Percentiles rank a stretch among this genome's conserved stretches.
Conservation (phyloP, 441 rosid species). For the Melastoma candidum region DNA sequence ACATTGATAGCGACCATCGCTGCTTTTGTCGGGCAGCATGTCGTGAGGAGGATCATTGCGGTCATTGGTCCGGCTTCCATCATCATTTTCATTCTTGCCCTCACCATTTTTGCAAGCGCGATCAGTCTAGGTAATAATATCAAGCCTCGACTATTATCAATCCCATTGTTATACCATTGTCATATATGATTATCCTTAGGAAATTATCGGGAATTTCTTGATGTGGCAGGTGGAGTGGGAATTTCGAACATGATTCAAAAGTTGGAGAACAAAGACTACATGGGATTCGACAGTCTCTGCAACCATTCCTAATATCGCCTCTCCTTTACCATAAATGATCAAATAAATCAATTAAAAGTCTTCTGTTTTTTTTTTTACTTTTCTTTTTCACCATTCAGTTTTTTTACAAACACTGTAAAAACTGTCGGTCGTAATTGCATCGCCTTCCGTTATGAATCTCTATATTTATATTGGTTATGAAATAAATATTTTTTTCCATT, state of each 20-base stretch:
- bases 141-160: background rate
- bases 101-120: conserved; percentile 37
- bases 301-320: conserved; percentile 11
- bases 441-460: too few relatives aligned
- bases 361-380: too few relatives aligned
- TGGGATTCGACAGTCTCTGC: conserved; percentile 44
- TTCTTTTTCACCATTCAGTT: too few relatives aligned
- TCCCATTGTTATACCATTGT: background rate
- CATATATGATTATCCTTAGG: too few relatives aligned
- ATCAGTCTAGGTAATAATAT: conserved; percentile 25
- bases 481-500: too few relatives aligned
- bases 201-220: background rate
- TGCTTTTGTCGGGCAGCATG: conserved; percentile 35
- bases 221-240: conserved; percentile 39
- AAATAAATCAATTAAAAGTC: too few relatives aligned
- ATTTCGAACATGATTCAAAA: conserved; percentile 35
- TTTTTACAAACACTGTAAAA: too few relatives aligned
- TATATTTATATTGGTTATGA: too few relatives aligned
- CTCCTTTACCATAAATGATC: too few relatives aligned
- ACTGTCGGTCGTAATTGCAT: too few relatives aligned
- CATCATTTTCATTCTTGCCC: conserved; percentile 33
- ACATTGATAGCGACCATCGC: conserved; percentile 30
- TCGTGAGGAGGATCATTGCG: conserved; percentile 31
- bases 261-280: conserved; percentile 30
- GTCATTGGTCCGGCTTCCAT: conserved; percentile 33